Conservation (phyloP, 768 basidiomycete genomes). For the Suillus bovinus region DNA sequence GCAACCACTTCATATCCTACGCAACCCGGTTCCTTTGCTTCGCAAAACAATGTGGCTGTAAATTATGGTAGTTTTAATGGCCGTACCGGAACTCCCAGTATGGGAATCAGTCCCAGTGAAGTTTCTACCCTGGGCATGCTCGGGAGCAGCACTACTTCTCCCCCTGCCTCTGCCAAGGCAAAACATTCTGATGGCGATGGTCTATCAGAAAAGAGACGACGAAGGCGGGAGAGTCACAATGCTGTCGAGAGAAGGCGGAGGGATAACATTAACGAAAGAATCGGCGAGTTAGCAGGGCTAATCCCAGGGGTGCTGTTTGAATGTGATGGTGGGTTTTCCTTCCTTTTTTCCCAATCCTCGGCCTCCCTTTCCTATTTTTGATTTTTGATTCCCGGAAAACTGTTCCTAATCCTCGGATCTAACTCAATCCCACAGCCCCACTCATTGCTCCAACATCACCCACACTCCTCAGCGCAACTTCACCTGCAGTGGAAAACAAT, state of each 20-base stretch:
- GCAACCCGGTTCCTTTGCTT: slow-evolving; percentile 34
- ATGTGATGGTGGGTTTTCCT: slow-evolving; percentile 37
- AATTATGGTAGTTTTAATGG: slow-evolving; percentile 4
- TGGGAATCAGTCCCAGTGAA: slow-evolving; percentile 29
- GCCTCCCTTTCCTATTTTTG: not conserved
- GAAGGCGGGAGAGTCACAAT: slow-evolving; percentile 86
- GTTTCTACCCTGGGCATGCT: slow-evolving; percentile 24
- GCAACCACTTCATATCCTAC: slow-evolving; percentile 27
- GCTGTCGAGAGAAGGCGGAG: slow-evolving; percentile 85
- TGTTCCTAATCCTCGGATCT: not conserved
- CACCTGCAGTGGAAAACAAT: not conserved
- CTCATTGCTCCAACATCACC: slow-evolving; percentile 9
- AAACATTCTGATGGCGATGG: slow-evolving; percentile 5
- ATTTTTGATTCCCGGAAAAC: not conserved
- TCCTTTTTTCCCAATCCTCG: slow-evolving; percentile 7
- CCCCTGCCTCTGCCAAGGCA: slow-evolving; percentile 16
- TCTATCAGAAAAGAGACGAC: slow-evolving; percentile 75
- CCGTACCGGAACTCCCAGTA: slow-evolving; percentile 18
- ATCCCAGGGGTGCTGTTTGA: slow-evolving; percentile 88
- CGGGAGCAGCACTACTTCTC: slow-evolving; percentile 14
- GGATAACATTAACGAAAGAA: slow-evolving; percentile 97
- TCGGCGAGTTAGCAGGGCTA: slow-evolving; percentile 83
- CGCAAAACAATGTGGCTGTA: slow-evolving; percentile 18
- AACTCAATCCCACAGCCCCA: not conserved
- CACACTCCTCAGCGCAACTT: not conserved